Conservation (phyloP, 352 stramenopile species). For the Halophytophthora polymorphica region DNA sequence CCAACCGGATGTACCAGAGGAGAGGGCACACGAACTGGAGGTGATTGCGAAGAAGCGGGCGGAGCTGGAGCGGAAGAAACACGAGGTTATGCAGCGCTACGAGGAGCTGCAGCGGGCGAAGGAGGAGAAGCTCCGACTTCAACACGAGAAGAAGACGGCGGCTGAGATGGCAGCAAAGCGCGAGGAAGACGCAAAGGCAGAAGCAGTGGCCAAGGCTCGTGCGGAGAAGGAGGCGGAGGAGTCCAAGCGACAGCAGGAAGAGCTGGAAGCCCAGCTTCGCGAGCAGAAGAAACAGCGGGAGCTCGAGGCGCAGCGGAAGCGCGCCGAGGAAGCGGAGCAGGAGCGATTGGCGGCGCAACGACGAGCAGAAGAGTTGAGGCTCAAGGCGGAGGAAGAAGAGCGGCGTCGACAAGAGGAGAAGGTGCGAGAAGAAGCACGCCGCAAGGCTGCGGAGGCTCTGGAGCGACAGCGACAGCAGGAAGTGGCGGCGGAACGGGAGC, state of each 20-base stretch:
- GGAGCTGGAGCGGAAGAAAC: constrained; percentile 57
- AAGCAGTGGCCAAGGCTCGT: constrained; percentile 24
- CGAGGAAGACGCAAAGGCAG: constrained; percentile 19
- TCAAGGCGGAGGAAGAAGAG: constrained; percentile 41
- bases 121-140: constrained; percentile 37
- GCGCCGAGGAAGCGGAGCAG: constrained; percentile 34
- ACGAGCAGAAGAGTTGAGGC: constrained; percentile 19
- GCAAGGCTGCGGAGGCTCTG: constrained; percentile 30
- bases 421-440: constrained; percentile 30
- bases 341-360: constrained; percentile 23
- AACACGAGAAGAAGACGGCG: constrained; percentile 39
- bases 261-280: constrained; percentile 25
- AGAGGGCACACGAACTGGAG: constrained; percentile 46
- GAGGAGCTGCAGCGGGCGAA: constrained; percentile 45
- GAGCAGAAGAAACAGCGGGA: constrained; percentile 43
- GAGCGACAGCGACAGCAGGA: constrained; percentile 46
- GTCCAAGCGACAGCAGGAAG: constrained; percentile 29
- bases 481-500: constrained; percentile 35
- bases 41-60: constrained; percentile 53
- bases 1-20: constrained; percentile 9
- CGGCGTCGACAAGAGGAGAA: constrained; percentile 33
- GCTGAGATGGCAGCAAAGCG: constrained; percentile 4
- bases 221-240: constrained; percentile 34
- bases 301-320: constrained; percentile 36
- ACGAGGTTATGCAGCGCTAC: constrained; percentile 50